These are phyloP conservation scores for Codiaeum variegatum DNA, from an alignment of 441 rosid genomes.

Conservation along the genomic window DNA sequence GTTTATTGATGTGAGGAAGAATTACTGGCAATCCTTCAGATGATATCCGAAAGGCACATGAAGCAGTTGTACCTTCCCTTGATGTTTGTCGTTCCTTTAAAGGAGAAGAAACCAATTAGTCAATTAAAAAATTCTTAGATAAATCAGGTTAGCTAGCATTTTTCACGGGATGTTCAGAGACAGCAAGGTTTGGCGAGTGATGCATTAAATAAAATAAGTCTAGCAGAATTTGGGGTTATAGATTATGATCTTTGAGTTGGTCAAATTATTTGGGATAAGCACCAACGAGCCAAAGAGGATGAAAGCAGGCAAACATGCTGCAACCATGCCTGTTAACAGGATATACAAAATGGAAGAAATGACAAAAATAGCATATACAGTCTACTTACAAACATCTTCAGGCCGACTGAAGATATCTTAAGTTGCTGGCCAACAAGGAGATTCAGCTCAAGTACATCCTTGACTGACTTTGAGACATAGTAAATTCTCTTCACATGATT, in stretches of 20 bases:
- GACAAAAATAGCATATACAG: neutral
- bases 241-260: neutral
- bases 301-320: neutral
- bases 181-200: neutral
- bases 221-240: neutral
- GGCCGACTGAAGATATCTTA: constrained; percentile 84
- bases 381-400: constrained; percentile 91
- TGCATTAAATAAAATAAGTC: neutral
- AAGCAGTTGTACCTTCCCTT: constrained; percentile 58
- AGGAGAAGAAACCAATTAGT: neutral
- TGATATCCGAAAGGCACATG: constrained; percentile 84
- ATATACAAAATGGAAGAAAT: neutral
- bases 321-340: neutral
- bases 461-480: constrained; percentile 79
- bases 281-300: neutral
- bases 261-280: neutral
- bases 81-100: constrained; percentile 84
- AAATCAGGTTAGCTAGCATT: neutral
- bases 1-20: constrained; percentile 83
- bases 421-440: constrained; percentile 69
- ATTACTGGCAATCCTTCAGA: constrained; percentile 89
- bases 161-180: neutral
- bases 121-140: neutral
- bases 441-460: constrained; percentile 73
- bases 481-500: constrained; percentile 90